A percentile compares a stretch with the other conserved stretches of the same genome.
These are phyloP conservation scores for Diplosphaera chodatii DNA, from an alignment of 139 green algal species.

Conservation along the genomic window DNA sequence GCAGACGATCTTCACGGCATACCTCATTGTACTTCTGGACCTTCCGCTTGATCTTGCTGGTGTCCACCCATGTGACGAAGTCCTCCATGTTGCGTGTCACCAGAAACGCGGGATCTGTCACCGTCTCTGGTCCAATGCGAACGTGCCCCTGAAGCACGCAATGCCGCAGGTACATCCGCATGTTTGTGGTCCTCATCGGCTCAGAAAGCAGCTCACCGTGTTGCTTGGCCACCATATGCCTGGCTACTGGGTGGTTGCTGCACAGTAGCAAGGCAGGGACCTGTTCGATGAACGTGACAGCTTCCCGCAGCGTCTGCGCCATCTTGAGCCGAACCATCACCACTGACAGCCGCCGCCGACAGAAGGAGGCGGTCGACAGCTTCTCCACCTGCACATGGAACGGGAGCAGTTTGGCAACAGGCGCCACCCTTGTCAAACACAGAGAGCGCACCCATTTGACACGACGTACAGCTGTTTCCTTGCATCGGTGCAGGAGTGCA, in stretches of 20 bases:
- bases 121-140: constrained; percentile 86
- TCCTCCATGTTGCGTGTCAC: constrained; percentile 93
- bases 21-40: constrained; percentile 93
- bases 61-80: constrained; percentile 98
- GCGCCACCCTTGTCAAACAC: too few relatives aligned
- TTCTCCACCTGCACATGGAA: constrained; percentile 83
- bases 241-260: too few relatives aligned
- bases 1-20: too few relatives aligned
- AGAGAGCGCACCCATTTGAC: too few relatives aligned
- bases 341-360: constrained; percentile 81
- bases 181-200: too few relatives aligned
- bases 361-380: constrained; percentile 87
- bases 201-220: too few relatives aligned
- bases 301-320: constrained; percentile 85
- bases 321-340: constrained; percentile 94
- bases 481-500: too few relatives aligned
- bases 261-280: constrained; percentile 11
- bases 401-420: too few relatives aligned
- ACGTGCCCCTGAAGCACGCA: constrained; percentile 72
- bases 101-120: constrained; percentile 85
- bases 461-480: too few relatives aligned
- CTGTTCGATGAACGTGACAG: constrained; percentile 92
- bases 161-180: too few relatives aligned
- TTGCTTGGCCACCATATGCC: too few relatives aligned
- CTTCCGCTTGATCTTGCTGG: constrained; percentile 92